A percentile compares a stretch with the other conserved stretches of the same genome.
phyloP scores from a whole-genome alignment of 2,329 filamentous ascomycete genomes.

The Dissoconium aciculare region DNA sequence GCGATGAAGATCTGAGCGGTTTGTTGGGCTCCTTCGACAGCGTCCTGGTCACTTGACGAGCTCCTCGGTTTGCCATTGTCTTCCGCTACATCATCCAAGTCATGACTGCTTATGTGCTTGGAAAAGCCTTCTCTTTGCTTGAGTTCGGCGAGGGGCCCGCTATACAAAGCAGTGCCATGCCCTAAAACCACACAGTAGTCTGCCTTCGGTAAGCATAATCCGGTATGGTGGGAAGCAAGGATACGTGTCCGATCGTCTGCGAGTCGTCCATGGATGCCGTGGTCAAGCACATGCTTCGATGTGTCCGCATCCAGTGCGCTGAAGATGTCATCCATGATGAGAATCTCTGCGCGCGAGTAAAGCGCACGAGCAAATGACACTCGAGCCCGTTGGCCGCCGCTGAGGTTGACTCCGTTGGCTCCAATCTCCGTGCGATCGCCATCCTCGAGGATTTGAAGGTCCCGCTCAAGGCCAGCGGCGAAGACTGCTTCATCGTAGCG shows the following conservation, averaged over 20 bases:
- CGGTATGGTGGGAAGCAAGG: neutral
- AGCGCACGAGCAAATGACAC: slow-evolving; percentile 73
- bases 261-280: slow-evolving; percentile 56
- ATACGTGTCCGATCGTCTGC: neutral
- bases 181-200: slow-evolving; percentile 74
- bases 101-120: neutral
- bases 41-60: neutral
- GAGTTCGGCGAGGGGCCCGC: neutral
- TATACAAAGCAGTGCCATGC: slow-evolving; percentile 38
- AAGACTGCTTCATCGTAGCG: neutral
- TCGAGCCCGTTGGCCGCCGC: slow-evolving; percentile 79
- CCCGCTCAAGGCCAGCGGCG: slow-evolving; percentile 34
- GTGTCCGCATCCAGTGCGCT: slow-evolving; percentile 39
- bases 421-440: slow-evolving; percentile 78
- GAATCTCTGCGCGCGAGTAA: slow-evolving; percentile 42
- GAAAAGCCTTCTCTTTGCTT: neutral
- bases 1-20: slow-evolving; percentile 1
- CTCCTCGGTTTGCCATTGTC: neutral
- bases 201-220: slow-evolving; percentile 43
- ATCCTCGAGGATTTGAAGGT: slow-evolving; percentile 72
- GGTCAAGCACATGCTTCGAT: slow-evolving; percentile 60
- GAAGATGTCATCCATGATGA: slow-evolving; percentile 46
- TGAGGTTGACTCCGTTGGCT: slow-evolving; percentile 83
- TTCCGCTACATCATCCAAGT: neutral
- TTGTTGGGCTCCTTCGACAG: neutral